Base-by-base conservation (phyloP, 1,284 basidiomycete species). In the Rhodotorula sp. region DNA sequence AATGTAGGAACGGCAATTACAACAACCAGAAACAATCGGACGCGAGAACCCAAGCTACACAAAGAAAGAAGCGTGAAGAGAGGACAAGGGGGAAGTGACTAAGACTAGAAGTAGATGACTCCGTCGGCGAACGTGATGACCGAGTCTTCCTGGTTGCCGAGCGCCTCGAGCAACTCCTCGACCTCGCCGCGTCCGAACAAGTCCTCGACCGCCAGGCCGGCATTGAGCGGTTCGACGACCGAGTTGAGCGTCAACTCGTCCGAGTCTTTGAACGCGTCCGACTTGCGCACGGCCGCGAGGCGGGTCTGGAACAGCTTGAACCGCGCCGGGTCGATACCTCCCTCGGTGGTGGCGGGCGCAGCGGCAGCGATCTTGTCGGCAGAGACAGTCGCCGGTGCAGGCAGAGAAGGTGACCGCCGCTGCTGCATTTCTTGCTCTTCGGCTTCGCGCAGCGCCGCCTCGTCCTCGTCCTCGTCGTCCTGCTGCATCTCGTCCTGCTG, bases 281-380 rank as follows among this genome's bases (percentile, higher is more conserved):
- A 56, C 60, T 71, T 74, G 57, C 69, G 67, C 20, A 71, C 65
- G 34, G 62, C 66, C 1, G 72, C 72, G 61, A 74, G 58, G 4
- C 72, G 72, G 8, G 61, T 23, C 34, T 68, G 66, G 67, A 70
- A 74, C 31, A 74, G 61, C 56, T 69, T 72, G 71, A 71, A 71
- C 29, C 70, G 54, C 54, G 70, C 66, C 23, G 70, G 70, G 49
- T 71, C 59, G 34, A 67, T 20, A 3, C 54, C 70, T 8, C 12
- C 34, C 2, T 59, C 58, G 6, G 47, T 21, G 56, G 57, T 64
- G 3, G 71, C 65, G 34, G 60, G 58, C 60, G 49, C 43, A 5
- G 61, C 71, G 23, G 63, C 58, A 48, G 63, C 71, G 48, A 69
- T 65, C 59, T 67, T 62, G 26, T 57, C 31, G 8, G 65, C 68